A percentile compares a stretch with the other conserved stretches of the same genome.
These are phyloP conservation scores for Pseudevernia furfuracea DNA, from an alignment of 495 filamentous ascomycete genomes.

Conservation along the genomic window DNA sequence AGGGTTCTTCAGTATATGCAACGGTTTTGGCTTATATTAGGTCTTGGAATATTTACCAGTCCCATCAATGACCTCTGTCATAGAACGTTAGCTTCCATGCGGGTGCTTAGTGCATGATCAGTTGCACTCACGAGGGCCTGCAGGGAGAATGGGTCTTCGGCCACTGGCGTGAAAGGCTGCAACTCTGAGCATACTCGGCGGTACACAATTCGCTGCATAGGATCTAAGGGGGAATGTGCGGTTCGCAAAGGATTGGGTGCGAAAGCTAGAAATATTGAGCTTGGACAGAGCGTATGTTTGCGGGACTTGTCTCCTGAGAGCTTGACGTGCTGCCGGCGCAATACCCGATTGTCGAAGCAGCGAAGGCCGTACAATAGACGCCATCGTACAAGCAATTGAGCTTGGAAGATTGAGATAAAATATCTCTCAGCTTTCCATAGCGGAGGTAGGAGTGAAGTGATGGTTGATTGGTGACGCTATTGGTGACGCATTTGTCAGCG, in stretches of 20 bases:
- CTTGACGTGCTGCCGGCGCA: constrained; percentile 21
- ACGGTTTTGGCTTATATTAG: not conserved
- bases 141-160: constrained; percentile 35
- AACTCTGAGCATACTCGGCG: constrained; percentile 26
- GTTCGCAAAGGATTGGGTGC: constrained; percentile 1
- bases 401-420: not conserved
- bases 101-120: not conserved
- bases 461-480: not conserved
- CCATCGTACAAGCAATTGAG: constrained; percentile 28
- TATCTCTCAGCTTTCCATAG: not conserved
- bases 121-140: constrained; percentile 37
- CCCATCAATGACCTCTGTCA: constrained; percentile 66
- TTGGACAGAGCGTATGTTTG: not conserved
- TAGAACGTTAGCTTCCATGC: constrained; percentile 20
- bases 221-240: not conserved
- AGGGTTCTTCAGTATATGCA: constrained; percentile 26
- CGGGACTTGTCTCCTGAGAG: not conserved
- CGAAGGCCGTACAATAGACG: constrained; percentile 31
- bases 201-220: constrained; percentile 1
- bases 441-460: constrained; percentile 1
- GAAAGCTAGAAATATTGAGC: constrained; percentile 5
- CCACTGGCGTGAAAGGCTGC: constrained; percentile 38
- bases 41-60: constrained; percentile 51
- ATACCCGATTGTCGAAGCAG: constrained; percentile 30
- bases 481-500: constrained; percentile 14